Percentiles rank a stretch among this genome's conserved stretches.
Conservation (phyloP, 2,329 filamentous ascomycete genomes). For the Monosporascus ibericus region DNA sequence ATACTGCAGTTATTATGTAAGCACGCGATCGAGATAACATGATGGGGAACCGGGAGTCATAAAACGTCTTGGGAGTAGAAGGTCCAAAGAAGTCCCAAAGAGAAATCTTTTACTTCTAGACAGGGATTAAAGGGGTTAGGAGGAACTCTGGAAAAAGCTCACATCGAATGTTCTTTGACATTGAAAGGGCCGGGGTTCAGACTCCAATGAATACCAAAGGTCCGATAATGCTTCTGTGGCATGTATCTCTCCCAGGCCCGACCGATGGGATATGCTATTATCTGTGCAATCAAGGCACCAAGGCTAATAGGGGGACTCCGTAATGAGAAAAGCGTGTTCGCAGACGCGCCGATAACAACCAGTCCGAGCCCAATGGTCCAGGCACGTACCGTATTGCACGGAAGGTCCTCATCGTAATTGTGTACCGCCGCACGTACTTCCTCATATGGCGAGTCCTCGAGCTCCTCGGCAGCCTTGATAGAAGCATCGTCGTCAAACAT, state of each 20-base stretch:
- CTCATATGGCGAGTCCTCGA: constrained; percentile 58
- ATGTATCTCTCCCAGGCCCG: constrained; percentile 53
- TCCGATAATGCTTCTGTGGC: constrained; percentile 42
- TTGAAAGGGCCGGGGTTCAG: constrained; percentile 67
- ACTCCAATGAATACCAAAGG: constrained; percentile 48
- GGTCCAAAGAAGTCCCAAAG: no score
- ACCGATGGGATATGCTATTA: constrained; percentile 59
- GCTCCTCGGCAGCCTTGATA: constrained; percentile 33
- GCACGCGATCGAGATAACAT: no score
- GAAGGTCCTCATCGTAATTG: constrained; percentile 59
- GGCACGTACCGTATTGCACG: constrained; percentile 59
- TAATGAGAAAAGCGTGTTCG: constrained; percentile 59
- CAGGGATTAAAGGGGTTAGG: no score
- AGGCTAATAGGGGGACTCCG: constrained; percentile 56
- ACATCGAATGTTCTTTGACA: constrained; percentile 61
- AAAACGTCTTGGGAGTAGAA: no score
- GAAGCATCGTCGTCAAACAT: constrained; percentile 22
- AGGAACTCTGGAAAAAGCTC: background rate
- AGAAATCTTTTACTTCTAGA: no score
- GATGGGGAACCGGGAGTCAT: no score
- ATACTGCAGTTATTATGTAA: constrained; percentile 29
- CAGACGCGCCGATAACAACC: constrained; percentile 50
- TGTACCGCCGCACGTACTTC: constrained; percentile 59
- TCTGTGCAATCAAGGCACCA: constrained; percentile 55
- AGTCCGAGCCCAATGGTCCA: constrained; percentile 57